Percentiles rank a stretch among this genome's conserved stretches.
Conservation (phyloP, 2,329 filamentous ascomycete species). For the Botryotinia narcissicola region DNA sequence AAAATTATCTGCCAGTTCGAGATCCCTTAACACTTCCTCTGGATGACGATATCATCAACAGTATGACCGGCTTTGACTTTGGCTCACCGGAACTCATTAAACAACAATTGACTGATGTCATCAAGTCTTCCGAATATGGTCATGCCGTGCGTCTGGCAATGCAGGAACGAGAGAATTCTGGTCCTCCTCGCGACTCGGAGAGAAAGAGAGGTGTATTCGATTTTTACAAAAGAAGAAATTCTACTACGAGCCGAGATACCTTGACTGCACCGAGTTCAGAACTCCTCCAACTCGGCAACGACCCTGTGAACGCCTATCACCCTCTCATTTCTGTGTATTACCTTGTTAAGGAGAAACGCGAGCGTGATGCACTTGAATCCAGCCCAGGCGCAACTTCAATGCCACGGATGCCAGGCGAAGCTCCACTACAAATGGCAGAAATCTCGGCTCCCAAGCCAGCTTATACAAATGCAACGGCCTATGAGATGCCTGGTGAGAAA, state of each 20-base stretch:
- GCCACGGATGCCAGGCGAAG: constrained; percentile 54
- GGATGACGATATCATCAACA: constrained; percentile 78
- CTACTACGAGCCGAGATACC: constrained; percentile 83
- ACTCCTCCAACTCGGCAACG: constrained; percentile 74
- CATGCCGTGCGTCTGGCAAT: constrained; percentile 71
- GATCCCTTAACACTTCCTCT: constrained; percentile 84
- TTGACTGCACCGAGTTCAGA: constrained; percentile 81
- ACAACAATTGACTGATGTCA: constrained; percentile 75
- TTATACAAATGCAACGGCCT: constrained; percentile 79
- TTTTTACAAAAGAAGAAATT: constrained; percentile 94
- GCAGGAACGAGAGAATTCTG: constrained; percentile 62
- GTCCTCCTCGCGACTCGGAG: constrained; percentile 59
- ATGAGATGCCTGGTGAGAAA: constrained; percentile 87
- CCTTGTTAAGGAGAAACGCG: constrained; percentile 90
- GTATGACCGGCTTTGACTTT: constrained; percentile 98
- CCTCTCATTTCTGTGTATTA: constrained; percentile 94
- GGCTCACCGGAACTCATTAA: constrained; percentile 81
- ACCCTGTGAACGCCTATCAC: constrained; percentile 90
- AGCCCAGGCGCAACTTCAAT: constrained; percentile 59
- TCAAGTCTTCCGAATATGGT: constrained; percentile 94
- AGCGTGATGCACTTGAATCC: constrained; percentile 62
- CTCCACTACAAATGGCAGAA: constrained; percentile 62
- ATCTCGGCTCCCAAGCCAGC: constrained; percentile 80
- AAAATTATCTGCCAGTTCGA: constrained; percentile 81
- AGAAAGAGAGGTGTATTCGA: constrained; percentile 85